Evolutionary conservation across 1,139 yeast species (phyloP), one percentile per base, ranked within the genome.

Genomic region (Blastobotrys capitulatus): DNA sequence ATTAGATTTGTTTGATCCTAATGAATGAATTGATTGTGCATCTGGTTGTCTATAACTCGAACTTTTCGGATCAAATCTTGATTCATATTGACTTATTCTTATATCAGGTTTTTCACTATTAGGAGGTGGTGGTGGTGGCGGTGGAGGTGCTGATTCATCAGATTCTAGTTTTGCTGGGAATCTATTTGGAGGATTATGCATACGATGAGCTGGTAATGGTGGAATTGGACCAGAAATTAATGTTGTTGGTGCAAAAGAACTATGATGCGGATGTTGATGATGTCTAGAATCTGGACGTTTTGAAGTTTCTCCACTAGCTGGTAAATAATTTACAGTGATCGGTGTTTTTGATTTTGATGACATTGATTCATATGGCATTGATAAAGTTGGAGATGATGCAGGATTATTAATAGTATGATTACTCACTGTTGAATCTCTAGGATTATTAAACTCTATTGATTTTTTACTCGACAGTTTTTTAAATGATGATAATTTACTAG

Each of bases 151-250:
- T 32, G 40, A 43, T 34, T 44, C 46, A 22, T 22, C 25, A 7
- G n/a, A n/a, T n/a, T 38, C 38, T 16, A 39, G 34, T 25, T 36
- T 25, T 4, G 25, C 25, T 2, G 39, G 19, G 27, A 37, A 37
- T 26, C 42, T 39, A 31, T 26, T 47, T 51, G 46, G 41, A 22
- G 34, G 41, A 19, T 43, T 42, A 29, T 38, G 47, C 50, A 47
- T 47, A 16, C 51, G 44, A 38, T 58, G 49, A 15, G 54, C 53
- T 6, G 64, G 64, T 41, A 61, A 46, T 6, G 64, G 62, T 1
- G 64, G 64, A 26, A 61, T 61, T 6, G 64, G 64, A 8, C 59
- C 60, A 18, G 60, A 55, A 27, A 61, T 61, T 22, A 54, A 47
- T n/a, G 60, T 50, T 12, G 56, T 47, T 1, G 61, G 62, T 22